Conservation (phyloP, 208 protist species). For the Plasmodiophora brassicae region DNA sequence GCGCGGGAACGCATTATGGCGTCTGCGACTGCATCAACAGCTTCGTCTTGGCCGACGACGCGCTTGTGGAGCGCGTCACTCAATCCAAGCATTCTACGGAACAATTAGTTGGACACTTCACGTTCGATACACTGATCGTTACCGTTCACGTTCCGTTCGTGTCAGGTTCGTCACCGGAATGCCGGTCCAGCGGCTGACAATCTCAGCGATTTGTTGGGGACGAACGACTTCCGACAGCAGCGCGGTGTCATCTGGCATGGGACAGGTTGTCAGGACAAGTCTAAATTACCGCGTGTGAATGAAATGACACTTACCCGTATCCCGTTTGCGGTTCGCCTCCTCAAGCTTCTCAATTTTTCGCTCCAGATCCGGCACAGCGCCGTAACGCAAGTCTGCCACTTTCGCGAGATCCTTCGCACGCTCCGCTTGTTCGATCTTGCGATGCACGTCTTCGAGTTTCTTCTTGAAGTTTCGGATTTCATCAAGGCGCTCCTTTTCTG, state of each 20-base stretch:
- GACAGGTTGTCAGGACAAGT: no score
- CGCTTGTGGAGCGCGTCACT: slow-evolving; percentile 26
- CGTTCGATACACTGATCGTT: no score
- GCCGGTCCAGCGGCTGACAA: slow-evolving; percentile 57
- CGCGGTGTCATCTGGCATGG: neutral
- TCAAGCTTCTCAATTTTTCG: slow-evolving; percentile 30
- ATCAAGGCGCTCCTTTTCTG: slow-evolving; percentile 26
- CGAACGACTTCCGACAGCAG: slow-evolving; percentile 36
- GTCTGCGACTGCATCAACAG: slow-evolving; percentile 60
- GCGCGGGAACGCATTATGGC: slow-evolving; percentile 63
- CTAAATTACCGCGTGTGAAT: no score
- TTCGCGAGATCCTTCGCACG: slow-evolving; percentile 4
- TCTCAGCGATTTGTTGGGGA: slow-evolving; percentile 42
- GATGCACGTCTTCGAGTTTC: slow-evolving; percentile 39
- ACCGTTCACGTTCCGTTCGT: slow-evolving; percentile 42
- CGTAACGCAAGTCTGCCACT: slow-evolving; percentile 34
- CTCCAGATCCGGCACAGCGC: slow-evolving; percentile 36
- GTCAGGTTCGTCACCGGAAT: slow-evolving; percentile 59
- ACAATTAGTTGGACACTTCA: no score
- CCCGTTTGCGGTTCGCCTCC: slow-evolving; percentile 10
- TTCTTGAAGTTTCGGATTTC: slow-evolving; percentile 28
- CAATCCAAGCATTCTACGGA: slow-evolving; percentile 53
- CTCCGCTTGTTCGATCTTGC: slow-evolving; percentile 35
- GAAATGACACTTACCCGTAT: no score
- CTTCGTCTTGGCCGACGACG: slow-evolving; percentile 60